Evolutionary conservation across 768 basidiomycete species (phyloP).

Genomic region (Rhizopogon vinicolor): DNA sequence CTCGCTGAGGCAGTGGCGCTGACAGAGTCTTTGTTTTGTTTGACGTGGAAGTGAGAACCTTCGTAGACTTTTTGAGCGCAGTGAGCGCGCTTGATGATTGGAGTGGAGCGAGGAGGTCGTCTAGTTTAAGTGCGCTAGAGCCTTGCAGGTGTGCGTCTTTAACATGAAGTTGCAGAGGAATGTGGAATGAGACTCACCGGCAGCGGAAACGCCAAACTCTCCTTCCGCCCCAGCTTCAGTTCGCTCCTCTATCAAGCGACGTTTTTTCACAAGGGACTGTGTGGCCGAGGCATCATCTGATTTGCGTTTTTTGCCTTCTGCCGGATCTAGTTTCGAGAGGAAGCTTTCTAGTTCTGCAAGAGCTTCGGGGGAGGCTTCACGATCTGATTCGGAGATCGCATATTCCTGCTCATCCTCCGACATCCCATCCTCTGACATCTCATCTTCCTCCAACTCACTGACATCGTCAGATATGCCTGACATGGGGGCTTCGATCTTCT

Average conservation of each 20-base stretch:
- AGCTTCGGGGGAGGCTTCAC: slow-evolving; percentile 50
- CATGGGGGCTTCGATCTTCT: neutral
- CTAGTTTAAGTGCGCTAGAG: slow-evolving; percentile 52
- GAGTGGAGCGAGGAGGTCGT: slow-evolving; percentile 75
- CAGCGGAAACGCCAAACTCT: slow-evolving; percentile 69
- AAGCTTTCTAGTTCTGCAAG: slow-evolving; percentile 69
- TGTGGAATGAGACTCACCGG: slow-evolving; percentile 4
- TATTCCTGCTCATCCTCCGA: slow-evolving; percentile 27
- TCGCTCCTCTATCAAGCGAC: slow-evolving; percentile 58
- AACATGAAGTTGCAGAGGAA: neutral
- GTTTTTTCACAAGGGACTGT: slow-evolving; percentile 39
- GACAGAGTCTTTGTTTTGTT: slow-evolving; percentile 58
- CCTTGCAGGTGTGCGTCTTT: slow-evolving; percentile 27
- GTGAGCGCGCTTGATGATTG: slow-evolving; percentile 54
- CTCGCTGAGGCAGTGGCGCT: slow-evolving; percentile 81
- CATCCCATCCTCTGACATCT: slow-evolving; percentile 29
- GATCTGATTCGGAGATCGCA: slow-evolving; percentile 38
- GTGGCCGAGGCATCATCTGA: slow-evolving; percentile 11
- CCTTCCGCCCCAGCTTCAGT: slow-evolving; percentile 79
- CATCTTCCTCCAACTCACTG: slow-evolving; percentile 31
- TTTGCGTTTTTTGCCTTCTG: slow-evolving; percentile 56
- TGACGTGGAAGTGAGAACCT: slow-evolving; percentile 51
- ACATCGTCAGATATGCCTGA: slow-evolving; percentile 1
- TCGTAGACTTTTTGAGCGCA: slow-evolving; percentile 67
- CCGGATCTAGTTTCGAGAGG: slow-evolving; percentile 58